These are phyloP conservation scores for Microdochium paspali DNA, from an alignment of 2,329 filamentous ascomycete species.

Conservation along the genomic window DNA sequence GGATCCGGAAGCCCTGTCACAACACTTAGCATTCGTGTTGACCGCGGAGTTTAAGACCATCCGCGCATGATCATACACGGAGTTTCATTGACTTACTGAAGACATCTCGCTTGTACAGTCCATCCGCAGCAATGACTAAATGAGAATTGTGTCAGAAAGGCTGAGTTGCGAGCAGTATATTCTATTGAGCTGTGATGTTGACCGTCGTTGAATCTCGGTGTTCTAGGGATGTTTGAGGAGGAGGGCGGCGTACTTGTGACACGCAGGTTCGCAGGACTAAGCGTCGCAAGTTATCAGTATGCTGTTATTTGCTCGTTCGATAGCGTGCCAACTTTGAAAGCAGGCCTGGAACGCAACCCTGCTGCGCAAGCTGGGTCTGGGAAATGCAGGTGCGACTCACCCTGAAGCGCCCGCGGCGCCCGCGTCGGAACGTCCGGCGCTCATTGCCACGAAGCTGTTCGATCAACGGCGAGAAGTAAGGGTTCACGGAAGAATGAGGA, in stretches of 20 bases:
- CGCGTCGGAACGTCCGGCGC: conserved; percentile 43
- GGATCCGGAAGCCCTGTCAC: conserved; percentile 84
- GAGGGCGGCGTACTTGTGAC: conserved; percentile 67
- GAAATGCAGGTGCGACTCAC: neutral
- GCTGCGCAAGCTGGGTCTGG: too few species aligned
- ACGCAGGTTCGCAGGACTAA: conserved; percentile 57
- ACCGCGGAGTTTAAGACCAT: neutral
- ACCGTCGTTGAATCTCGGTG: too few species aligned
- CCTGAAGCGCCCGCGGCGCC: conserved; percentile 28
- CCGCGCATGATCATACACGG: neutral
- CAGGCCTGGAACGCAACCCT: too few species aligned
- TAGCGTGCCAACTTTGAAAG: too few species aligned
- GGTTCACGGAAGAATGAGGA: neutral
- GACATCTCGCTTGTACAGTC: conserved; percentile 97
- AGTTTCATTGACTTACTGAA: conserved; percentile 62
- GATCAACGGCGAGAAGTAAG: neutral
- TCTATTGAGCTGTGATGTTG: too few species aligned
- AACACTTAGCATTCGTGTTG: conserved; percentile 5
- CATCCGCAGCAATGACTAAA: conserved; percentile 94
- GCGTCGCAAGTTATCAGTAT: too few species aligned
- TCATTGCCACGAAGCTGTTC: conserved; percentile 15
- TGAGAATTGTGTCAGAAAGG: conserved; percentile 23
- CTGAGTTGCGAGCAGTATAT: neutral
- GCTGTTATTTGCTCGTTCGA: too few species aligned
- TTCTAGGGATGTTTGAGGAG: too few species aligned